Evolutionary conservation across 352 stramenopile genomes (phyloP).

Genomic region (Globisporangium middletonii): DNA sequence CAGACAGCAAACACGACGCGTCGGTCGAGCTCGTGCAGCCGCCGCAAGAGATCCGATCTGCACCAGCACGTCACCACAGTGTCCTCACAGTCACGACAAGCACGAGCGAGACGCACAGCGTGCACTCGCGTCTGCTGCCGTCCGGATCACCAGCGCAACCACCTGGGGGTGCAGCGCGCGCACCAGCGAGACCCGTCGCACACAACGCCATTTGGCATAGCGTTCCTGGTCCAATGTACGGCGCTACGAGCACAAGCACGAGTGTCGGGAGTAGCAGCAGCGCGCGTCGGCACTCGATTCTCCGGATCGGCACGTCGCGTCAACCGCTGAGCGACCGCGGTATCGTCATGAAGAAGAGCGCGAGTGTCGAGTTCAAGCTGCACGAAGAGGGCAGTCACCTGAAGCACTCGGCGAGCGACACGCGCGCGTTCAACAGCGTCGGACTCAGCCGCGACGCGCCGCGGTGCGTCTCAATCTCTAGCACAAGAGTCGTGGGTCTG

Average conservation of each 20-base stretch:
- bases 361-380: constrained; percentile 67
- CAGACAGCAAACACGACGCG: neutral
- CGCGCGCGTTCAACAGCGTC: constrained; percentile 27
- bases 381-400: constrained; percentile 29
- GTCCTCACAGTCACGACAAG: neutral
- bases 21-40: neutral
- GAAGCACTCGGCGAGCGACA: constrained; percentile 19
- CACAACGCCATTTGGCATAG: neutral
- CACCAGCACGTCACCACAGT: constrained; percentile 3
- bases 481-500: neutral
- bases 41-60: constrained; percentile 8
- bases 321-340: constrained; percentile 14
- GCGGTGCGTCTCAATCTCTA: constrained; percentile 21
- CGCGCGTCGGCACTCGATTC: constrained; percentile 42
- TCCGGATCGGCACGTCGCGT: constrained; percentile 48
- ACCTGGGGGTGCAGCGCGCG: neutral
- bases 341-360: constrained; percentile 41
- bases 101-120: constrained; percentile 4
- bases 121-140: constrained; percentile 7
- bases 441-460: constrained; percentile 31
- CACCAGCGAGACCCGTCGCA: neutral
- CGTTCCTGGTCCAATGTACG: neutral
- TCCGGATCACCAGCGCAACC: neutral
- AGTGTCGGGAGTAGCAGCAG: constrained; percentile 16
- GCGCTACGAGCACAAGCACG: neutral